Percentiles rank a stretch among this genome's conserved stretches.
Evolutionary conservation across 108 stramenopile genomes (phyloP).

Genomic region (Conticribra weissflogii): DNA sequence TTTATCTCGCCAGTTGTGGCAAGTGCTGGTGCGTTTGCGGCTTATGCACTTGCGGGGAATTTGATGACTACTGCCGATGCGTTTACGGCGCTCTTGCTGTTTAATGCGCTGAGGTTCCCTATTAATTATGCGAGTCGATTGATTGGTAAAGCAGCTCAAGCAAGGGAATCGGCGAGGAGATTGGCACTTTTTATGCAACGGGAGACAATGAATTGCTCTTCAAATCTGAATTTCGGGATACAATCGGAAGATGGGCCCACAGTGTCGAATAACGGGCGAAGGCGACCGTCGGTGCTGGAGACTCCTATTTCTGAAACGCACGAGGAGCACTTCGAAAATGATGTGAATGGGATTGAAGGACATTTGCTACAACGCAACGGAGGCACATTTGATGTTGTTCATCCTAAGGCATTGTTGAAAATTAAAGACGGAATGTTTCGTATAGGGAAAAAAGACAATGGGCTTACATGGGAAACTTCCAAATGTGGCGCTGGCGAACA

Average conservation of each 20-base stretch:
- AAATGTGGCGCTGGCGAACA: conserved; percentile 6
- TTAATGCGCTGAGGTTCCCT: conserved; percentile 81
- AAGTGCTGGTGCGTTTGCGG: conserved; percentile 66
- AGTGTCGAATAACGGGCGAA: not conserved
- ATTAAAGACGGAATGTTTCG: conserved; percentile 19
- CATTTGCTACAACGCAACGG: no score
- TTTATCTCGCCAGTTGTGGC: conserved; percentile 78
- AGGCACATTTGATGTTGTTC: no score
- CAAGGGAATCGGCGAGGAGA: conserved; percentile 57
- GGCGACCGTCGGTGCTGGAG: not conserved
- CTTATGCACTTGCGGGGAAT: conserved; percentile 62
- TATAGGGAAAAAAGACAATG: conserved; percentile 4
- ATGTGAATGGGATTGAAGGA: no score
- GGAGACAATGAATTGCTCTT: conserved; percentile 30
- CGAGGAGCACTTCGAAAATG: not conserved
- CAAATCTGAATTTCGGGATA: no score
- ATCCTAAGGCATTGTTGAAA: not conserved
- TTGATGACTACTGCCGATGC: conserved; percentile 73
- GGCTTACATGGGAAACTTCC: conserved; percentile 13
- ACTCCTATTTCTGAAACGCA: not conserved
- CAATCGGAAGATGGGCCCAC: no score
- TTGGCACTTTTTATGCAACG: conserved; percentile 62
- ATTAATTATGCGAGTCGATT: conserved; percentile 85
- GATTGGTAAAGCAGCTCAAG: conserved; percentile 73
- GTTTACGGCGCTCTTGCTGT: conserved; percentile 77